Percentiles rank a stretch among this genome's conserved stretches.
phyloP scores from a whole-genome alignment of 2,329 filamentous ascomycete species.

The Chaetomium strumarium region DNA sequence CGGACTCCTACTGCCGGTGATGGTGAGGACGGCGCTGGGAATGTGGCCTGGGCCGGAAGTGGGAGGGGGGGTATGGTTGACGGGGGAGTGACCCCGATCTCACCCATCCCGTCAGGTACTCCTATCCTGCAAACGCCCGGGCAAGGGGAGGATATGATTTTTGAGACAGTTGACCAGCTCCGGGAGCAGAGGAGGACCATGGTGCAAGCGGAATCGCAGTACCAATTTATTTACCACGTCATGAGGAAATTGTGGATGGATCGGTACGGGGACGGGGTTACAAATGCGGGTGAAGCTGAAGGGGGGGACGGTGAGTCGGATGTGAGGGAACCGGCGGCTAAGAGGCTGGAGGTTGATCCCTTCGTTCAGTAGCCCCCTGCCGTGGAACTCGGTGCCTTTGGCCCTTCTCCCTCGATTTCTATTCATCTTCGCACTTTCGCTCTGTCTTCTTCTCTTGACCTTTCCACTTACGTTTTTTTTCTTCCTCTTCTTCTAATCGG shows the following conservation, averaged over 20 bases:
- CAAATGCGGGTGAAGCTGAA: constrained; percentile 13
- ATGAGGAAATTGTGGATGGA: constrained; percentile 69
- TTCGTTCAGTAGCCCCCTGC: not conserved
- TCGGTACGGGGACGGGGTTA: constrained; percentile 44
- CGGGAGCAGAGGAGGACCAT: constrained; percentile 88
- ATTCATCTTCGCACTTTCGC: not conserved
- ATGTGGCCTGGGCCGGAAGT: not conserved
- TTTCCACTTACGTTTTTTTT: not conserved
- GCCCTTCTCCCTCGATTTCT: not conserved
- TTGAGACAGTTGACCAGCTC: constrained; percentile 70
- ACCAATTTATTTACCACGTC: constrained; percentile 82
- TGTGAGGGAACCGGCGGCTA: constrained; percentile 39
- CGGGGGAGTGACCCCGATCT: not conserved
- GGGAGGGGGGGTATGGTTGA: constrained; percentile 12
- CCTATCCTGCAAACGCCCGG: not conserved
- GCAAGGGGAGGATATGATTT: constrained; percentile 57
- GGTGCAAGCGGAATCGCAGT: constrained; percentile 87
- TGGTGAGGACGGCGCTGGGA: not conserved
- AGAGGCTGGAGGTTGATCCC: constrained; percentile 49
- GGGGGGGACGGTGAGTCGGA: constrained; percentile 15
- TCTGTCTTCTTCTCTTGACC: not conserved
- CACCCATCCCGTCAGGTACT: not conserved
- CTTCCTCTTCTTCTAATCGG: too few species aligned
- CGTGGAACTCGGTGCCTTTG: not conserved
- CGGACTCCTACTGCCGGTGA: too few species aligned